These are phyloP conservation scores for Phytophthora fragariaefolia DNA, from an alignment of 352 stramenopile species.

Conservation along the genomic window DNA sequence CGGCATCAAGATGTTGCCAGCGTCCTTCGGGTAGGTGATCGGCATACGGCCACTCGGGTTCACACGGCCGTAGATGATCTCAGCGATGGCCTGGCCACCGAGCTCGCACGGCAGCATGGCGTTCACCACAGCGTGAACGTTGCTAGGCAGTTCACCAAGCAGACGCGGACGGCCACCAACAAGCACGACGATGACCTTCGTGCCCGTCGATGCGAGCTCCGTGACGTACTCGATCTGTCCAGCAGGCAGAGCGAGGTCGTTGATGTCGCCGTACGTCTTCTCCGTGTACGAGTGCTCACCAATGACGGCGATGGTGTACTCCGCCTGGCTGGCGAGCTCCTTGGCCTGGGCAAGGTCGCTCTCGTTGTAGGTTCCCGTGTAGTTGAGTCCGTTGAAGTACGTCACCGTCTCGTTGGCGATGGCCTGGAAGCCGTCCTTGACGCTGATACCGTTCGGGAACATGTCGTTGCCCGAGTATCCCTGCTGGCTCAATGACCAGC, in stretches of 20 bases:
- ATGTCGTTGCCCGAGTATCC: conserved; percentile 72
- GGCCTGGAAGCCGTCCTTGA: conserved; percentile 60
- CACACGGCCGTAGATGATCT: conserved; percentile 81
- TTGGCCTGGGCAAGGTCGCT: conserved; percentile 64
- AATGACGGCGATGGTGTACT: conserved; percentile 78
- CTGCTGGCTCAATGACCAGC: conserved; percentile 86
- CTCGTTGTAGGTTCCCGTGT: conserved; percentile 53
- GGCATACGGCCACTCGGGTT: conserved; percentile 86
- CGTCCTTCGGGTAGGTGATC: conserved; percentile 82
- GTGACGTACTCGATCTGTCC: conserved; percentile 81
- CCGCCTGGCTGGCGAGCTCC: conserved; percentile 45
- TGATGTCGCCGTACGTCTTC: conserved; percentile 82
- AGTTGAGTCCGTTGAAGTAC: conserved; percentile 66
- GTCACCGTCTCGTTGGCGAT: conserved; percentile 37
- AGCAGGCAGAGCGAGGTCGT: conserved; percentile 64
- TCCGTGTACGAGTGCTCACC: conserved; percentile 83
- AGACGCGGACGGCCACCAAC: conserved; percentile 78
- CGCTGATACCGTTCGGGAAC: conserved; percentile 62
- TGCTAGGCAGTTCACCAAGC: conserved; percentile 53
- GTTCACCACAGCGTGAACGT: conserved; percentile 78
- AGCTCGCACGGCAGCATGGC: conserved; percentile 77
- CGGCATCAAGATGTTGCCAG: conserved; percentile 58
- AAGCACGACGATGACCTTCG: conserved; percentile 81
- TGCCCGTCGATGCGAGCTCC: conserved; percentile 59
- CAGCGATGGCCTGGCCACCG: conserved; percentile 81